phyloP scores from a whole-genome alignment of 1,284 basidiomycete genomes.

The Coniferiporia weirii region DNA sequence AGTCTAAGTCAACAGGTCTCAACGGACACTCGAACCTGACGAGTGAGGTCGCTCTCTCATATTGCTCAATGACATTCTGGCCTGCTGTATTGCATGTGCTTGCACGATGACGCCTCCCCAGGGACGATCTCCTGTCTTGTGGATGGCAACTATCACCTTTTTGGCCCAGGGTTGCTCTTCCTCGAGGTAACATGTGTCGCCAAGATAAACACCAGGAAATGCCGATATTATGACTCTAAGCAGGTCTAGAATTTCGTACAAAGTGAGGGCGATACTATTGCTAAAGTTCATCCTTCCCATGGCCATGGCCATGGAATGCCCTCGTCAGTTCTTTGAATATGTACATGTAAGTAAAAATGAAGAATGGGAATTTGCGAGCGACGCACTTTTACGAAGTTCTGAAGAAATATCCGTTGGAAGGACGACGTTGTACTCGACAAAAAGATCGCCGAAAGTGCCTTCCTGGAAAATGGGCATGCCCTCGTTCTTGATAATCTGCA shows the following conservation, averaged over 20 bases:
- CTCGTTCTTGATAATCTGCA: conserved; percentile 80
- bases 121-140: no score
- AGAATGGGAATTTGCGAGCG: conserved; percentile 20
- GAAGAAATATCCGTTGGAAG: conserved; percentile 68
- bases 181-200: not conserved
- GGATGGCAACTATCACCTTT: no score
- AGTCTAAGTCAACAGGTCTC: no score
- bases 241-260: not conserved
- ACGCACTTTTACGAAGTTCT: conserved; percentile 65
- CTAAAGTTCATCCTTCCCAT: conserved; percentile 52
- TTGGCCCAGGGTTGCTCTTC: no score
- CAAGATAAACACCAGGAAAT: not conserved
- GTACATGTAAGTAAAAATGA: conserved; percentile 23
- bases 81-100: no score
- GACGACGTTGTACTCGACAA: conserved; percentile 87
- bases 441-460: conserved; percentile 74
- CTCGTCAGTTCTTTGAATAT: conserved; percentile 45
- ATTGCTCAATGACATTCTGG: no score
- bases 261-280: not conserved
- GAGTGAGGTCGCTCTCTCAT: no score
- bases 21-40: no score
- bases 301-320: conserved; percentile 43
- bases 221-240: not conserved
- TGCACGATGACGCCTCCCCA: no score
- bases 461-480: conserved; percentile 79